Base-by-base conservation (phyloP, 495 filamentous ascomycete genomes). In the Podospora conica region DNA sequence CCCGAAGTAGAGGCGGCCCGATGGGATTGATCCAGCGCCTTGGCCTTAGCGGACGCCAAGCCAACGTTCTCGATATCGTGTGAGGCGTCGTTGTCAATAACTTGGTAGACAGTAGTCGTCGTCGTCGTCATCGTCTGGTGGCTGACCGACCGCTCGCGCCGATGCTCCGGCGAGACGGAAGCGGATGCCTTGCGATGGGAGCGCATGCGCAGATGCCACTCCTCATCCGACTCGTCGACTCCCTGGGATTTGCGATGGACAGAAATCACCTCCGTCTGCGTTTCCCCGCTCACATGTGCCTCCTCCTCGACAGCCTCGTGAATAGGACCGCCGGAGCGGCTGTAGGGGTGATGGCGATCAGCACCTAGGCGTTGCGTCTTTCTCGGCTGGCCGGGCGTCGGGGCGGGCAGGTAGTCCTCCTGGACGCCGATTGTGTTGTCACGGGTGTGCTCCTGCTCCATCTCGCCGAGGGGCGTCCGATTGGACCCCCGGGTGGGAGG, bases 321-420 rank as follows among this genome's bases (percentile, higher is more conserved):
- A n/a, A 73, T 69, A n/a, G 69, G 63, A 53, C 33, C 71, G 2
- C 71, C 70, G 62, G 69, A 76, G 22, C 83, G 82, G 58, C 71
- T 71, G 66, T 86, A 86, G 8, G 81, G 82, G 65, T 86, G 83
- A 63, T 84, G 82, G 24, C 82, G 81, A 58, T 83, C 82, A 10
- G 61, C 56, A 7, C 33, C 70, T 15, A 33, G 63, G 11, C 81
- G 79, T 70, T 88, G 88, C 0, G 87, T 90, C 81, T 99, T 99
- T 53, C 95, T 86, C 55, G 95, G 95, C 73, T 99, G 95, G 18
- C 95, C 95, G 0, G 95, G 95, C 7, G 96, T 99, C 10, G 95
- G 95, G 0, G 93, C 95, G 3, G 95, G 95, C 8, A 99, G 84
- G 69, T 93, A 91, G 65, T 96, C 91, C 60, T 92, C 91, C 67